A percentile compares a stretch with the other conserved stretches of the same genome.
Conservation (phyloP, 2,329 filamentous ascomycete species). For the Hypoxylon sp. region DNA sequence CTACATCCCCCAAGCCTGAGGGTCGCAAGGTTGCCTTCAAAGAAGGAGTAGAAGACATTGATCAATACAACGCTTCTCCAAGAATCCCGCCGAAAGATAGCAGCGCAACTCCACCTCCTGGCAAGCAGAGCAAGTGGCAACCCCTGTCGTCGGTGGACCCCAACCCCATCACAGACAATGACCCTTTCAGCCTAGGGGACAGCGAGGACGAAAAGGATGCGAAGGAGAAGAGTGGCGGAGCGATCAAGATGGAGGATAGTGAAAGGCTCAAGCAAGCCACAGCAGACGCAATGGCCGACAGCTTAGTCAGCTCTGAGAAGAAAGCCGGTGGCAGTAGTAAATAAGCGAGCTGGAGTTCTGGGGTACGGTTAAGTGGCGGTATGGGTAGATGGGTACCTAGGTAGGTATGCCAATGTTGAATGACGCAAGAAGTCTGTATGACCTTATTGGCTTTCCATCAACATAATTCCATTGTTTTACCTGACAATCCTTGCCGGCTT, state of each 20-base stretch:
- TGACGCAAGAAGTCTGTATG: conserved; percentile 8
- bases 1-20: conserved; percentile 64
- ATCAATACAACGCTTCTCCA: conserved; percentile 77
- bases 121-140: conserved; percentile 95
- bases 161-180: conserved; percentile 86
- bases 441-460: conserved; percentile 8
- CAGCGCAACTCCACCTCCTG: conserved; percentile 56
- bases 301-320: conserved; percentile 58
- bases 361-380: conserved; percentile 3
- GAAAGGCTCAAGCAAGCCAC: conserved; percentile 76
- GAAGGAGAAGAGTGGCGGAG: conserved; percentile 68
- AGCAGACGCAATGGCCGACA: conserved; percentile 70
- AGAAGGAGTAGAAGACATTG: conserved; percentile 80
- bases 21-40: conserved; percentile 69
- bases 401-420: conserved; percentile 20
- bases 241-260: conserved; percentile 65
- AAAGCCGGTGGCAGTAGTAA: conserved; percentile 50
- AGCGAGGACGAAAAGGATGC: conserved; percentile 90
- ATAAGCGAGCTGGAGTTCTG: conserved; percentile 1
- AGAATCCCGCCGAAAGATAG: conserved; percentile 66
- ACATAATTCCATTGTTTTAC: conserved; percentile 12
- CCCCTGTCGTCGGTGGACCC: conserved; percentile 88
- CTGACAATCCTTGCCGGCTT: conserved; percentile 8
- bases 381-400: no score
- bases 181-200: conserved; percentile 96